Evolutionary conservation across 352 stramenopile genomes (phyloP).

Genomic region (Phytophthora quininea): DNA sequence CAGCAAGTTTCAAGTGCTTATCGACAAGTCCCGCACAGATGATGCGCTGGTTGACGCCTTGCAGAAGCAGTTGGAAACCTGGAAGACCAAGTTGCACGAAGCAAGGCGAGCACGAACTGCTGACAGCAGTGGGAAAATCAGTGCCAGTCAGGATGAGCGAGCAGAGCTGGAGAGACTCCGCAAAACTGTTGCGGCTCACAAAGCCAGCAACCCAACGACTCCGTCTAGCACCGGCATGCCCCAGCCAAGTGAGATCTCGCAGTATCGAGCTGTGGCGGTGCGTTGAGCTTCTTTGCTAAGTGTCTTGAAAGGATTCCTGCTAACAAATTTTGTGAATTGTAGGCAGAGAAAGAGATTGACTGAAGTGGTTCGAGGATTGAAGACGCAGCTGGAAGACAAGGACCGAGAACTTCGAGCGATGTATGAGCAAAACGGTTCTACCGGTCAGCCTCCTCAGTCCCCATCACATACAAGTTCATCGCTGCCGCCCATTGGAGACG

Average conservation of each 20-base stretch:
- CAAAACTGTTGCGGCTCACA: conserved; percentile 35
- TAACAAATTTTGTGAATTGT: neutral
- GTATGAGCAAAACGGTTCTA: conserved; percentile 7
- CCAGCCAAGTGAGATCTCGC: conserved; percentile 44
- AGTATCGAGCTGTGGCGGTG: conserved; percentile 63
- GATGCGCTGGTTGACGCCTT: conserved; percentile 80
- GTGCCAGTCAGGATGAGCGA: conserved; percentile 33
- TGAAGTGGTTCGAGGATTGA: conserved; percentile 57
- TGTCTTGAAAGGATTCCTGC: neutral
- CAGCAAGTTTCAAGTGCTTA: conserved; percentile 67
- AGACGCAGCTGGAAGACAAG: conserved; percentile 67
- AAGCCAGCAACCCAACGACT: conserved; percentile 8
- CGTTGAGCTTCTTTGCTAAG: conserved; percentile 10
- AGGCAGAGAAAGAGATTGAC: conserved; percentile 75
- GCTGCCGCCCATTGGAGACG: conserved; percentile 27
- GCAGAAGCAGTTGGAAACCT: conserved; percentile 71
- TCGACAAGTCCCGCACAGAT: conserved; percentile 84
- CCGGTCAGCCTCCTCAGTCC: neutral
- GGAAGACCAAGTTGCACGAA: conserved; percentile 59
- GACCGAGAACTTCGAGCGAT: conserved; percentile 47
- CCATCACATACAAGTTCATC: conserved; percentile 2
- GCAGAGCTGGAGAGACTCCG: conserved; percentile 59
- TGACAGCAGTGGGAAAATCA: conserved; percentile 36
- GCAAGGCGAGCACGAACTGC: conserved; percentile 72
- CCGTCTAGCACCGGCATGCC: conserved; percentile 38